Conservation (phyloP, 768 basidiomycete genomes). For the Cystofilobasidium macerans region DNA sequence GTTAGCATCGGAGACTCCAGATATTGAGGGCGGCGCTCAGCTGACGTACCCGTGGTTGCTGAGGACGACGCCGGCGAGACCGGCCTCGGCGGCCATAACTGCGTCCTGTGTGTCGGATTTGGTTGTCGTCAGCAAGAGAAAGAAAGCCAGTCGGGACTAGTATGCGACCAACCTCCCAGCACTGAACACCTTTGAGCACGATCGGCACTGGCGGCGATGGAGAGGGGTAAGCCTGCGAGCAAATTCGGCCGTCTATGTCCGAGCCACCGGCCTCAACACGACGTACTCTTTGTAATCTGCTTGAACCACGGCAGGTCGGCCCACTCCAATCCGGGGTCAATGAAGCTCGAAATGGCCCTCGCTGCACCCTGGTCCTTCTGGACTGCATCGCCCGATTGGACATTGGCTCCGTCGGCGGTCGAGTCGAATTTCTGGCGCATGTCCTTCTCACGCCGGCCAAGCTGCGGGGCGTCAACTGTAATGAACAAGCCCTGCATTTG, state of each 20-base stretch:
- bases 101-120: slow-evolving; percentile 49
- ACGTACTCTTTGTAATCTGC: slow-evolving; percentile 56
- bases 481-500: slow-evolving; percentile 67
- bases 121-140: not conserved
- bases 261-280: not conserved
- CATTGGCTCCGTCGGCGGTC: slow-evolving; percentile 45
- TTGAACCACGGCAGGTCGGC: slow-evolving; percentile 65
- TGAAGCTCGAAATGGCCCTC: slow-evolving; percentile 88
- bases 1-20: too few relatives aligned
- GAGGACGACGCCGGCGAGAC: slow-evolving; percentile 49
- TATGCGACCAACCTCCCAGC: slow-evolving; percentile 51
- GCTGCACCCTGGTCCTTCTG: slow-evolving; percentile 86
- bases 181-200: slow-evolving; percentile 78
- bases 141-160: slow-evolving; percentile 16
- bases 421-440: slow-evolving; percentile 95
- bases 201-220: slow-evolving; percentile 37
- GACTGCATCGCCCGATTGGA: slow-evolving; percentile 47
- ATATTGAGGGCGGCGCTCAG: too few relatives aligned
- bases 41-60: slow-evolving; percentile 69
- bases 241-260: too few relatives aligned
- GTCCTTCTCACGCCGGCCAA: slow-evolving; percentile 83
- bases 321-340: slow-evolving; percentile 85
- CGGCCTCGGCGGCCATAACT: slow-evolving; percentile 58
- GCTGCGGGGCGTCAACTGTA: slow-evolving; percentile 93
- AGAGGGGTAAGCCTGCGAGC: too few relatives aligned